Conservation (phyloP, 257 asterid genomes). For the Verbena officinalis region DNA sequence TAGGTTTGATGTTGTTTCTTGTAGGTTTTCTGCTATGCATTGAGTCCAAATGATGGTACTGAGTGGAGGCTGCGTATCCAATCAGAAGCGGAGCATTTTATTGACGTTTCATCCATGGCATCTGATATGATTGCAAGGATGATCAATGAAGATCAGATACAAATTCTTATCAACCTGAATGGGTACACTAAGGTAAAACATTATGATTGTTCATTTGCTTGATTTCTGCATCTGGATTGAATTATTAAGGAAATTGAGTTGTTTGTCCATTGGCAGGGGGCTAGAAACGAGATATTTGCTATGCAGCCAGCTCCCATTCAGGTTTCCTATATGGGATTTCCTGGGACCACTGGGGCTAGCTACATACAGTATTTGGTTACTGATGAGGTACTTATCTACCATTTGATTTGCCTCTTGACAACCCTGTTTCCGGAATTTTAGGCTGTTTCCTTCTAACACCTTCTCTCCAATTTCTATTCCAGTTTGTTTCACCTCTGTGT, state of each 20-base stretch:
- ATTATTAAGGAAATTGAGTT: slow-evolving; percentile 21
- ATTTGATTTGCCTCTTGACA: neutral
- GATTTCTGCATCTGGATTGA: slow-evolving; percentile 12
- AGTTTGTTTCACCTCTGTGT: slow-evolving; percentile 91
- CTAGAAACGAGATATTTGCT: slow-evolving; percentile 97
- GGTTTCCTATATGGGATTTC: slow-evolving; percentile 99
- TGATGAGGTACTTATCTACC: slow-evolving; percentile 68
- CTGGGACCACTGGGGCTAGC: slow-evolving; percentile 97
- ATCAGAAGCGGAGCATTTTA: slow-evolving; percentile 90
- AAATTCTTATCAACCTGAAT: slow-evolving; percentile 91
- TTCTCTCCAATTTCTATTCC: slow-evolving; percentile 33
- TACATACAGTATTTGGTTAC: slow-evolving; percentile 94
- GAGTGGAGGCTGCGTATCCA: slow-evolving; percentile 96
- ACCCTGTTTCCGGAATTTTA: neutral
- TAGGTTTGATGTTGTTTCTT: slow-evolving; percentile 21
- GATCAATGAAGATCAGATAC: slow-evolving; percentile 92
- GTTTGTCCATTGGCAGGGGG: slow-evolving; percentile 64
- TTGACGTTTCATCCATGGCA: slow-evolving; percentile 88
- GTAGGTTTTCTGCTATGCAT: slow-evolving; percentile 95
- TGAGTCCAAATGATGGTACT: slow-evolving; percentile 93
- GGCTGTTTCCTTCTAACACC: slow-evolving; percentile 2
- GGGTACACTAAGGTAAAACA: slow-evolving; percentile 89
- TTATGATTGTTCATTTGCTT: slow-evolving; percentile 23
- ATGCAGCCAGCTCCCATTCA: slow-evolving; percentile 99
- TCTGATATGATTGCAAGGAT: slow-evolving; percentile 91